A percentile compares a stretch with the other conserved stretches of the same genome.
Conservation (phyloP, 805 yeast genomes). For the Metschnikowia orientalis region DNA sequence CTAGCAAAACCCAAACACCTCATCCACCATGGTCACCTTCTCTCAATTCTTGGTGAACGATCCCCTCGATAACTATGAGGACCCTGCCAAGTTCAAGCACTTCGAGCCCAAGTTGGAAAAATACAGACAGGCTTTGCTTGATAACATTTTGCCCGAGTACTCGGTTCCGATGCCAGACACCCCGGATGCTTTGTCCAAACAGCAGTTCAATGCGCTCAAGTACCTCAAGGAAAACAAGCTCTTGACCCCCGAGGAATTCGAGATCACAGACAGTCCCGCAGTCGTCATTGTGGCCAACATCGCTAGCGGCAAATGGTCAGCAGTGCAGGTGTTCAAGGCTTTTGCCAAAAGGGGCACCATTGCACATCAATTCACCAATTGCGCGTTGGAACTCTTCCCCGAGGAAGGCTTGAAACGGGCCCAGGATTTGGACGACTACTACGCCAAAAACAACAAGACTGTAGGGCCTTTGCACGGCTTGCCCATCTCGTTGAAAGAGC, state of each 20-base stretch:
- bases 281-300: slow-evolving; percentile 40
- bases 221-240: slow-evolving; percentile 32
- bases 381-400: slow-evolving; percentile 57
- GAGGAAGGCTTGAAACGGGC: slow-evolving; percentile 59
- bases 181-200: slow-evolving; percentile 28
- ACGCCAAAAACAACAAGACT: slow-evolving; percentile 42
- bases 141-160: slow-evolving; percentile 40
- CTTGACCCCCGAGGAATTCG: slow-evolving; percentile 35
- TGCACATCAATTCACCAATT: slow-evolving; percentile 60
- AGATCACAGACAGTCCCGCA: slow-evolving; percentile 44
- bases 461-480: slow-evolving; percentile 65
- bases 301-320: slow-evolving; percentile 42
- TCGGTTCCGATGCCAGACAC: slow-evolving; percentile 31
- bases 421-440: slow-evolving; percentile 49
- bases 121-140: slow-evolving; percentile 34
- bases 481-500: slow-evolving; percentile 65
- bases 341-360: slow-evolving; percentile 62
- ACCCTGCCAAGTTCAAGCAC: slow-evolving; percentile 37
- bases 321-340: slow-evolving; percentile 54
- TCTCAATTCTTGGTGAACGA: slow-evolving; percentile 29
- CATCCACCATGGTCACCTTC: slow-evolving; percentile 16
- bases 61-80: slow-evolving; percentile 31
- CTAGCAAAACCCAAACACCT: too few relatives aligned
- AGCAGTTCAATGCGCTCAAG: slow-evolving; percentile 36
- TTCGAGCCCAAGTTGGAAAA: slow-evolving; percentile 47